These are phyloP conservation scores for Macrophomina phaseolina DNA, from an alignment of 2,329 filamentous ascomycete species.

Conservation along the genomic window DNA sequence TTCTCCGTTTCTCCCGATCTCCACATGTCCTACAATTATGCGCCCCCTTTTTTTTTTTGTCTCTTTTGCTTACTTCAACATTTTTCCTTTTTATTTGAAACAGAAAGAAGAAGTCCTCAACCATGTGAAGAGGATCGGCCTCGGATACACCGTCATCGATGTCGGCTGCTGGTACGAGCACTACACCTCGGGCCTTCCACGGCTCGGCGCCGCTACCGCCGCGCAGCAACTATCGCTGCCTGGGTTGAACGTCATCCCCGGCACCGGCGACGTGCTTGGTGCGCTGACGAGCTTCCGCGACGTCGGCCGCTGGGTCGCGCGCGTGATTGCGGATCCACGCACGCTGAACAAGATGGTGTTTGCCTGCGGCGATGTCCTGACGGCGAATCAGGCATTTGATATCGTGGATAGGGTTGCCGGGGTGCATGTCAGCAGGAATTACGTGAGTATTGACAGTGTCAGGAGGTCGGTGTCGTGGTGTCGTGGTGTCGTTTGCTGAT, in stretches of 20 bases:
- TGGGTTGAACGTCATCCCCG: neutral
- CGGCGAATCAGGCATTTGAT: slow-evolving; percentile 54
- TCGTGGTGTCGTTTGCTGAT: neutral
- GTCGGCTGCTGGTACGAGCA: slow-evolving; percentile 65
- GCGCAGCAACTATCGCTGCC: neutral
- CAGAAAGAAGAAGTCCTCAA: slow-evolving; percentile 60
- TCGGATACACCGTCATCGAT: slow-evolving; percentile 64
- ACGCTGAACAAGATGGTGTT: slow-evolving; percentile 62
- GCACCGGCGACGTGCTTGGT: slow-evolving; percentile 48
- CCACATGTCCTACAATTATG: no score
- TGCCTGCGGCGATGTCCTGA: slow-evolving; percentile 54
- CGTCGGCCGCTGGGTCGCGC: slow-evolving; percentile 58
- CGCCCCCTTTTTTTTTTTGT: neutral
- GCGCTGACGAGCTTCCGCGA: slow-evolving; percentile 58
- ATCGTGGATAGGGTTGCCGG: slow-evolving; percentile 56
- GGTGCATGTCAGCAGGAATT: slow-evolving; percentile 51
- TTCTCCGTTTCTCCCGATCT: no score
- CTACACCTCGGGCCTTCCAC: slow-evolving; percentile 50
- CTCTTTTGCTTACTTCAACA: neutral
- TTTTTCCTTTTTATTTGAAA: neutral
- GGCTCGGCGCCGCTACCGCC: neutral
- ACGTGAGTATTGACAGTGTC: slow-evolving; percentile 38
- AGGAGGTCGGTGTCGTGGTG: neutral
- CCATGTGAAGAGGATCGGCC: slow-evolving; percentile 53
- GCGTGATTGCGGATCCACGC: slow-evolving; percentile 57